Evolutionary conservation across 768 basidiomycete species (phyloP), one percentile per base, ranked within the genome.

Genomic region (Tulasnella calospora): DNA sequence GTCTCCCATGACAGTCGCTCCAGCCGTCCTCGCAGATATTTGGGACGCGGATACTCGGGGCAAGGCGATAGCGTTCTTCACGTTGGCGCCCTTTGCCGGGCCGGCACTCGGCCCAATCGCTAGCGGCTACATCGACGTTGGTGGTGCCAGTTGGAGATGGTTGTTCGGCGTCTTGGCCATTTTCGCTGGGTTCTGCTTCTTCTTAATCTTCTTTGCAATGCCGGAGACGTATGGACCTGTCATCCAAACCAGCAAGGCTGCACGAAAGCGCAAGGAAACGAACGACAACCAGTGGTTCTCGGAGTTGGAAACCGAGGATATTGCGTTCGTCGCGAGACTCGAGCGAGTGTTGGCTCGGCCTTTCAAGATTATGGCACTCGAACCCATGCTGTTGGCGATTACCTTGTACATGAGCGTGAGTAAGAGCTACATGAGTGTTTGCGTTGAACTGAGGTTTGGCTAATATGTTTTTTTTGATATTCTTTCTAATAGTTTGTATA

Each of bases 111-210:
- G 82, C 0, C 82, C 82, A 1, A 73, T 83, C 23, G 80, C 83
- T 36, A 79, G 76, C 33, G 76, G 76, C 46, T 83, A 69, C 51
- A 80, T 79, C 61, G 70, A 38, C 27, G 78, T 79, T 44, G 71
- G 51, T 27, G 71, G 71, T 15, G 71, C 71, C n/a, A 73, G 71
- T 8, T 82, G 81, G 81, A 74, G 82, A 4, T 82, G 82, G 82
- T 73, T 82, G 6, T 82, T 82, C 70, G 82, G 82, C 81, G 77
- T 82, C 23, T 80, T 82, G 79, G 75, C 82, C 35, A 81, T 82
- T 21, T 81, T 80, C 57, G 80, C 81, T 5, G 81, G 78, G 2
- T 55, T 77, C 3, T 80, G 79, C 38, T 71, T 41, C n/a, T 30
- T 79, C 41, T 6, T 78, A 0, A 74, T 76, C 4, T 17, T 80